Evolutionary conservation across 2,329 filamentous ascomycete genomes (phyloP).

Genomic region (Fusarium anthophilum): DNA sequence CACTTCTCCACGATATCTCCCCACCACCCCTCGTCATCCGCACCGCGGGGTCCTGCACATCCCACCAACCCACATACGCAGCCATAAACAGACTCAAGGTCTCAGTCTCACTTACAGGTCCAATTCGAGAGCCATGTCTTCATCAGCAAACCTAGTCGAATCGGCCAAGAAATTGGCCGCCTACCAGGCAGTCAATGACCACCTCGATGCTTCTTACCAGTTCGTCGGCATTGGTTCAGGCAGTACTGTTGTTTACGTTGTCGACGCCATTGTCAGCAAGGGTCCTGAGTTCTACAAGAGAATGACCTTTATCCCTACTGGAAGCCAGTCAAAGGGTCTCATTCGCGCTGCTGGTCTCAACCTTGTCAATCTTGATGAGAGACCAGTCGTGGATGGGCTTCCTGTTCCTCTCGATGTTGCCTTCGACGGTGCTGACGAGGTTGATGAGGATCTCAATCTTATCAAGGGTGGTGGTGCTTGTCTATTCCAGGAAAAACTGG

Average conservation of each 20-base stretch:
- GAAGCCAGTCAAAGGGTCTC: slow-evolving; percentile 87
- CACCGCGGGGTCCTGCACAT: slow-evolving; percentile 31
- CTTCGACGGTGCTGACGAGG: slow-evolving; percentile 97
- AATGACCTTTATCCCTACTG: slow-evolving; percentile 92
- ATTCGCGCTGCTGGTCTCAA: slow-evolving; percentile 82
- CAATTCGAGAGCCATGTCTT: slow-evolving; percentile 47
- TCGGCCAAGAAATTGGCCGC: slow-evolving; percentile 80
- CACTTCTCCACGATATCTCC: slow-evolving; percentile 14
- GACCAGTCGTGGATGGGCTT: slow-evolving; percentile 60
- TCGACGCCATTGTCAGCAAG: slow-evolving; percentile 78
- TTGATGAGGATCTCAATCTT: slow-evolving; percentile 92
- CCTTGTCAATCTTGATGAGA: slow-evolving; percentile 79
- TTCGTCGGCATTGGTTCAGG: slow-evolving; percentile 84
- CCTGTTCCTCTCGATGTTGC: slow-evolving; percentile 79
- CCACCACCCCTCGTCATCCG: slow-evolving; percentile 26
- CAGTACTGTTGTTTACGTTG: slow-evolving; percentile 84
- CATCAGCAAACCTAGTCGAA: slow-evolving; percentile 64
- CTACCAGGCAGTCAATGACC: slow-evolving; percentile 76
- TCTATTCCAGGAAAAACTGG: slow-evolving; percentile 96
- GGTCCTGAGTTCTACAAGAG: slow-evolving; percentile 61
- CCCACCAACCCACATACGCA: slow-evolving; percentile 22
- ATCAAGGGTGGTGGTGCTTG: slow-evolving; percentile 99
- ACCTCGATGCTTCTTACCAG: slow-evolving; percentile 70
- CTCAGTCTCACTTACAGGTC: slow-evolving; percentile 14
- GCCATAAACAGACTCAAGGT: slow-evolving; percentile 20